Evolutionary conservation across 371 early-diverging fungal genomes (phyloP).

Genomic region (Fennellomyces sp.): DNA sequence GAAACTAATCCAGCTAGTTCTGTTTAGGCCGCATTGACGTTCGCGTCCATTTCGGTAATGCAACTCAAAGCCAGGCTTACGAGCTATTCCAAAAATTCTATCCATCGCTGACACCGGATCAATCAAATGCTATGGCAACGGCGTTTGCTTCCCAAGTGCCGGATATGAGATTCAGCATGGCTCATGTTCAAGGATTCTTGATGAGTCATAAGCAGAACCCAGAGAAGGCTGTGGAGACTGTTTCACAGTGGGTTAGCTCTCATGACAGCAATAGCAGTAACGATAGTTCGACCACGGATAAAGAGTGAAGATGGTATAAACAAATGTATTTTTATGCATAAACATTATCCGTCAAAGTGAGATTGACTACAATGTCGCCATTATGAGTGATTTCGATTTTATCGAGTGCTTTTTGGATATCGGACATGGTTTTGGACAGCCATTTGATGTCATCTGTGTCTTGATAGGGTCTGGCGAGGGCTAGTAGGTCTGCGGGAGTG

Average conservation of each 20-base stretch:
- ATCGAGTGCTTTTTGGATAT: conserved; percentile 44
- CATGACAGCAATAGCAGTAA: background rate
- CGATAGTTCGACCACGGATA: conserved; percentile 10
- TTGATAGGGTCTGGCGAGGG: background rate
- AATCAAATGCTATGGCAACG: conserved; percentile 34
- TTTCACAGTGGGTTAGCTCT: conserved; percentile 9
- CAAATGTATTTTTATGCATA: conserved; percentile 3
- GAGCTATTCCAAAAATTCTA: conserved; percentile 58
- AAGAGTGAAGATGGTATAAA: too few species aligned
- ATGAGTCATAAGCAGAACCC: conserved; percentile 27
- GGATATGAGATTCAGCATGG: conserved; percentile 58
- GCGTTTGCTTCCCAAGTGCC: conserved; percentile 57
- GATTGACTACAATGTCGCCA: conserved; percentile 54
- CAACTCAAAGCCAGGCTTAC: conserved; percentile 70
- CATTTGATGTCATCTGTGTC: background rate
- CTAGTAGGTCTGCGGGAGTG: background rate
- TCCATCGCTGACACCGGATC: conserved; percentile 15
- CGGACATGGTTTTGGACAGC: conserved; percentile 47
- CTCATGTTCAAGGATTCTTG: conserved; percentile 79
- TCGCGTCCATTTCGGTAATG: conserved; percentile 83
- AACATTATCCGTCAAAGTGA: conserved; percentile 35
- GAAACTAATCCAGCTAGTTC: too few species aligned
- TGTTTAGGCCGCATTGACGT: conserved; percentile 89
- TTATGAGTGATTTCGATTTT: conserved; percentile 45
- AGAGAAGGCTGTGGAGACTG: conserved; percentile 5